Conservation (phyloP, 495 filamentous ascomycete genomes). For the Lasiosphaeriaceae sp. region DNA sequence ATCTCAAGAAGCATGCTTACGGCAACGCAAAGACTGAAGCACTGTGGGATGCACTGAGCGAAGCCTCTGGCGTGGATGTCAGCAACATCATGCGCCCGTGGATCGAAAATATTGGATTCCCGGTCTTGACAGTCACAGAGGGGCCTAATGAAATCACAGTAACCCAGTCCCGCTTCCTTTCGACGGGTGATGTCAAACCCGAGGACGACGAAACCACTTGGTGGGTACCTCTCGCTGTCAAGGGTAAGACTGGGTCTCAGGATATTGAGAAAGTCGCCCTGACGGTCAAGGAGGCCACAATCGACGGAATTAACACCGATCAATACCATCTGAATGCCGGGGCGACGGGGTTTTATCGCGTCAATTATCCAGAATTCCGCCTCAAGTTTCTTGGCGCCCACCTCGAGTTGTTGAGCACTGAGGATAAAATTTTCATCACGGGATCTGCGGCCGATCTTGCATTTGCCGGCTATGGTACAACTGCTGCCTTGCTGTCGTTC, state of each 20-base stretch:
- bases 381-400: constrained; percentile 74
- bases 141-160: constrained; percentile 75
- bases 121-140: constrained; percentile 80
- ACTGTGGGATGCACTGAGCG: constrained; percentile 84
- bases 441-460: constrained; percentile 91
- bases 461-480: constrained; percentile 76
- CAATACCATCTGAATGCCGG: constrained; percentile 93
- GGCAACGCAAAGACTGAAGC: constrained; percentile 93
- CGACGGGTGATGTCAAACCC: constrained; percentile 77
- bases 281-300: constrained; percentile 67
- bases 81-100: constrained; percentile 83
- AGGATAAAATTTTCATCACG: constrained; percentile 88
- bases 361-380: constrained; percentile 79
- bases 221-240: constrained; percentile 89
- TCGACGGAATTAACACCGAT: constrained; percentile 67
- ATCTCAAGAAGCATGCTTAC: constrained; percentile 83
- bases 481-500: constrained; percentile 73
- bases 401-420: constrained; percentile 65
- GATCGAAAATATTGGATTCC: constrained; percentile 94
- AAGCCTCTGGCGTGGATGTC: constrained; percentile 86
- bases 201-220: constrained; percentile 88
- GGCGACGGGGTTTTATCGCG: constrained; percentile 87
- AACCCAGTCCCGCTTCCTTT: constrained; percentile 82
- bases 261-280: constrained; percentile 55
- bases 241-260: constrained; percentile 52